Conservation (phyloP, 352 stramenopile genomes). For the Phytophthora kernoviae region DNA sequence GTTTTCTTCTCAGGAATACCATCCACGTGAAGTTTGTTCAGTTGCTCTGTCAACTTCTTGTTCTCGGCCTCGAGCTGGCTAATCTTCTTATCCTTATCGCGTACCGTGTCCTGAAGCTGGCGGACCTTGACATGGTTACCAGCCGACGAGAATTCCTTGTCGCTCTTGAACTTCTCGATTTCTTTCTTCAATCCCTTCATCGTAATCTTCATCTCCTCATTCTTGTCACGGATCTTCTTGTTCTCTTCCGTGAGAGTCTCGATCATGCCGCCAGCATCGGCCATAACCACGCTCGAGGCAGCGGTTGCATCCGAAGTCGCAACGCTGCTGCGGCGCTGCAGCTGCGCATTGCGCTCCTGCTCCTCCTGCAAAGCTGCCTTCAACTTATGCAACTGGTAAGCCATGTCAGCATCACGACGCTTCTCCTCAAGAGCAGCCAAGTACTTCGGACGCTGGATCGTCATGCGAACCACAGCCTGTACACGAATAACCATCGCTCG, state of each 20-base stretch:
- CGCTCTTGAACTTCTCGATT: slow-evolving; percentile 74
- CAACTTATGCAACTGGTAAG: slow-evolving; percentile 80
- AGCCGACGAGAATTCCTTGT: slow-evolving; percentile 80
- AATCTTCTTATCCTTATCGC: slow-evolving; percentile 82
- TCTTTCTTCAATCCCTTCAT: slow-evolving; percentile 70
- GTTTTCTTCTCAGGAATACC: slow-evolving; percentile 52
- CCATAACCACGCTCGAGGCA: slow-evolving; percentile 72
- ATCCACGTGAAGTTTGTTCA: slow-evolving; percentile 56
- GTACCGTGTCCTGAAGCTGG: slow-evolving; percentile 72
- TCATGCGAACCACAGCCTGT: slow-evolving; percentile 83
- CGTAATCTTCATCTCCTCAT: slow-evolving; percentile 70
- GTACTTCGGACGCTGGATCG: slow-evolving; percentile 80
- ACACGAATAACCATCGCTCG: slow-evolving; percentile 76
- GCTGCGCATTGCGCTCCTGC: slow-evolving; percentile 71
- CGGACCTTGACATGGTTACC: slow-evolving; percentile 77
- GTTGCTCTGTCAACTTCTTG: slow-evolving; percentile 71
- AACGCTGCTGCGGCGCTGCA: slow-evolving; percentile 63
- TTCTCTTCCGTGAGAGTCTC: slow-evolving; percentile 83
- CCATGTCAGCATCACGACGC: slow-evolving; percentile 86
- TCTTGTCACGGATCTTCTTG: slow-evolving; percentile 77
- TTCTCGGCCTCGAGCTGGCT: slow-evolving; percentile 72
- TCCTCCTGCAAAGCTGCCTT: slow-evolving; percentile 83
- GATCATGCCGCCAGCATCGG: slow-evolving; percentile 84
- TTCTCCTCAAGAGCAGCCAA: slow-evolving; percentile 75
- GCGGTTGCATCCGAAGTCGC: slow-evolving; percentile 42